A percentile compares a stretch with the other conserved stretches of the same genome.
phyloP scores from a whole-genome alignment of 2,329 filamentous ascomycete genomes.

The Fusarium denticulatum region DNA sequence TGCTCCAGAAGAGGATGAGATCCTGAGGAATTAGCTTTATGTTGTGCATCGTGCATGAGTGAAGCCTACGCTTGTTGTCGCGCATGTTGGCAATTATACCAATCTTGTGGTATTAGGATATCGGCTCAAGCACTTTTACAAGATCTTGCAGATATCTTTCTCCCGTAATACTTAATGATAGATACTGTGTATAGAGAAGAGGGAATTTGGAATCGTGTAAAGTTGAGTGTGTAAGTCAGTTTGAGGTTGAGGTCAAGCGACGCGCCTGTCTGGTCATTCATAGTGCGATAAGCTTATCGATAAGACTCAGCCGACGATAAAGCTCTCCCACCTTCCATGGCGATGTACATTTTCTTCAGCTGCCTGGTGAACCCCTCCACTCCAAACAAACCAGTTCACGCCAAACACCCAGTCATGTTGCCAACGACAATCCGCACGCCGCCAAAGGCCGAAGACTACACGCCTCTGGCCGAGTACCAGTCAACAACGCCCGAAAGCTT shows the following conservation, averaged over 20 bases:
- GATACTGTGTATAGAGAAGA: neutral
- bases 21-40: conserved; percentile 56
- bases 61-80: conserved; percentile 49
- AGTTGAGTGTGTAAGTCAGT: neutral
- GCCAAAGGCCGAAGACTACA: conserved; percentile 69
- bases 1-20: conserved; percentile 91
- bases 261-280: neutral
- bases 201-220: neutral
- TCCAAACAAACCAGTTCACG: conserved; percentile 20
- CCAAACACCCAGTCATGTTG: conserved; percentile 46
- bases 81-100: conserved; percentile 41
- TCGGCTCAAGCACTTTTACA: neutral
- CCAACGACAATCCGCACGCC: conserved; percentile 66
- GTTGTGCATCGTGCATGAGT: neutral
- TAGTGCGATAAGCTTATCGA: conserved; percentile 32
- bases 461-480: conserved; percentile 73
- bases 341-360: conserved; percentile 35
- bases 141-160: neutral
- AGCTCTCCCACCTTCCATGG: conserved; percentile 25
- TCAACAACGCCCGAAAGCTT: conserved; percentile 78
- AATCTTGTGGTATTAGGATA: neutral
- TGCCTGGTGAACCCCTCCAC: conserved; percentile 36
- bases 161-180: neutral
- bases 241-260: conserved; percentile 1
- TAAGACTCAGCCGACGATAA: conserved; percentile 28